Base-by-base conservation (phyloP, 176 grass and related monocot genomes). In the Microstegium vimineum region DNA sequence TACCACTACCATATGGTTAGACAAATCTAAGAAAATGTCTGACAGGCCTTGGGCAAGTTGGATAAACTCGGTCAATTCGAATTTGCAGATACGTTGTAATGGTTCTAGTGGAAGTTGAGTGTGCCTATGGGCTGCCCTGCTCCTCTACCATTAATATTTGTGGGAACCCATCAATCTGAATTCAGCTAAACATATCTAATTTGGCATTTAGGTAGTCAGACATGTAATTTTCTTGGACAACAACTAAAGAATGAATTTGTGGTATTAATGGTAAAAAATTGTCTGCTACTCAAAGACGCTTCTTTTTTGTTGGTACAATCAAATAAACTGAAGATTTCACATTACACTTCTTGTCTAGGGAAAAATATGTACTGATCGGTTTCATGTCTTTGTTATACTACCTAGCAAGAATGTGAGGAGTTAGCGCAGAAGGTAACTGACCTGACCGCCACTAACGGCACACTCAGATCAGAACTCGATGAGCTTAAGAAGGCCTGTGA, bases 351-450 rank as follows among this genome's bases (percentile, higher is more conserved):
- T 57, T 16, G 13, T 56, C 61, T 76, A 25, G 67, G 23, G 43
- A 37, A 25, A 25, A 36, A 28, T 25, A 34, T 69, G 28, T 27
- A 61, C 34, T 56, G 36, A 77, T 81, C 46, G 5, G 45, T 90
- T 66, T 9, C 5, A 2, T 72, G 64, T 78, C 57, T 14, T 64
- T 84, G 18, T 52, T 65, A 60, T 86, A 64, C 49, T 82, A 60
- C 17, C 82, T 81, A 94, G 92, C 89, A 94, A 91, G 89, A 94
- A 91, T 94, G 92, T 15, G 92, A 91, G 32, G 92, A 91, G 7
- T 80, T 91, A 79, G 77, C 84, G 49, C 82, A 81, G 73, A 94
- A 81, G 81, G 86, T 85, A 28, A 80, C 69, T 82, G 89, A 91
- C 38, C 82, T 91, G 45, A 87, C 74, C 4, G 37, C 62, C 20